Percentiles rank a stretch among this genome's conserved stretches.
These are phyloP conservation scores for Lactarius akahatsu DNA, from an alignment of 768 basidiomycete species.

Conservation along the genomic window DNA sequence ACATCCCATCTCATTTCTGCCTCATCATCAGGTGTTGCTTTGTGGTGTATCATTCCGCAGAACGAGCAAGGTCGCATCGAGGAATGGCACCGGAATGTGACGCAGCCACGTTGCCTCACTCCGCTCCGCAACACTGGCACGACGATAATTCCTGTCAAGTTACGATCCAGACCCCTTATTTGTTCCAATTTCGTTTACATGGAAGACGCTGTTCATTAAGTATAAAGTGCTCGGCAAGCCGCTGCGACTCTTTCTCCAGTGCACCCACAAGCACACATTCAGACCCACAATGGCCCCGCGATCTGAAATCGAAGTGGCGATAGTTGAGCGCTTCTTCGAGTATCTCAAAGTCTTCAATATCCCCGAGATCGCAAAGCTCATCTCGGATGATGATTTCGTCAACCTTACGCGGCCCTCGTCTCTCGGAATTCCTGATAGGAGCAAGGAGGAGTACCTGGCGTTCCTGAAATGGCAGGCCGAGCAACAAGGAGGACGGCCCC, in stretches of 20 bases:
- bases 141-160: not conserved
- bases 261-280: not conserved
- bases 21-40: not conserved
- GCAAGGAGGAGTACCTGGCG: conserved; percentile 16
- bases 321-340: conserved; percentile 11
- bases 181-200: no score
- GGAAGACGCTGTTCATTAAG: not conserved
- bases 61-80: not conserved
- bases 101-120: no score
- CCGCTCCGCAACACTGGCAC: no score
- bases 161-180: not conserved
- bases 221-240: not conserved
- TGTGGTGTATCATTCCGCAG: not conserved
- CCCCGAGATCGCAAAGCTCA: not conserved
- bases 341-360: conserved; percentile 4
- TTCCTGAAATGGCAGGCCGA: conserved; percentile 3
- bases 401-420: conserved; percentile 4
- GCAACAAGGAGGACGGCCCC: not conserved
- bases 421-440: not conserved
- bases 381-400: conserved; percentile 18
- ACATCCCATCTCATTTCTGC: no score
- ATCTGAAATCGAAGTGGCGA: not conserved
- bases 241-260: not conserved
- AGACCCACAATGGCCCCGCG: not conserved
- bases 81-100: no score